These are phyloP conservation scores for Tetrahymena thermophila DNA, from an alignment of 73 alveolate species.

Conservation along the genomic window DNA sequence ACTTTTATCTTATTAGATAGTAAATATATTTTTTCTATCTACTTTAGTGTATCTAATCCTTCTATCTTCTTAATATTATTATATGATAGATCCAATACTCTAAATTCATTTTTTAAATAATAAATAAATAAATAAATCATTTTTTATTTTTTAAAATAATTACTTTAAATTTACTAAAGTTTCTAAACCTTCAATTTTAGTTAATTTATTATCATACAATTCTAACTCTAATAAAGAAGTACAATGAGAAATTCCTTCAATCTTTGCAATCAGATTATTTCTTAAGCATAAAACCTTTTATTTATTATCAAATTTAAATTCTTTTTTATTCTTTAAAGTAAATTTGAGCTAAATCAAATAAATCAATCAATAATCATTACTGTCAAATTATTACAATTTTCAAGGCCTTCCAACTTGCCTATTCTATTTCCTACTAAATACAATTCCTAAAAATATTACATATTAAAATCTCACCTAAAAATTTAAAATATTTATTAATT, in stretches of 20 bases:
- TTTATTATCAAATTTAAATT: background rate
- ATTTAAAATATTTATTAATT: background rate
- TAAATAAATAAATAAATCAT: slow-evolving; percentile 32
- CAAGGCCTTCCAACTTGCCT: background rate
- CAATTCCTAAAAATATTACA: background rate
- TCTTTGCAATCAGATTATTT: slow-evolving; percentile 78
- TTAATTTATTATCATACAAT: slow-evolving; percentile 89
- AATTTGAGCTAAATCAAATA: background rate
- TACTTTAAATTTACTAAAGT: slow-evolving; percentile 17
- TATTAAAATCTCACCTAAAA: background rate
- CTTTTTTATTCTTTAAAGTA: background rate
- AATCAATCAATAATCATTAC: background rate
- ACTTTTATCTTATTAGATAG: slow-evolving; percentile 79
- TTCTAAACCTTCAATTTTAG: slow-evolving; percentile 73
- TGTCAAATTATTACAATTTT: background rate
- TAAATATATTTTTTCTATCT: slow-evolving; percentile 75
- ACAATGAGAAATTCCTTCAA: slow-evolving; percentile 80
- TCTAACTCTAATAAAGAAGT: slow-evolving; percentile 78
- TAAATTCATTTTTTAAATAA: background rate
- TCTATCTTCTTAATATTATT: slow-evolving; percentile 78
- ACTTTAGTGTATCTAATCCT: slow-evolving; percentile 57
- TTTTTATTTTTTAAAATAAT: slow-evolving; percentile 18
- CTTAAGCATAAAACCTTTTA: slow-evolving; percentile 75
- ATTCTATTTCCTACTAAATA: background rate
- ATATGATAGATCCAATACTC: slow-evolving; percentile 81